phyloP scores from a whole-genome alignment of 371 early-diverging fungal species.

The Fennellomyces sp. region DNA sequence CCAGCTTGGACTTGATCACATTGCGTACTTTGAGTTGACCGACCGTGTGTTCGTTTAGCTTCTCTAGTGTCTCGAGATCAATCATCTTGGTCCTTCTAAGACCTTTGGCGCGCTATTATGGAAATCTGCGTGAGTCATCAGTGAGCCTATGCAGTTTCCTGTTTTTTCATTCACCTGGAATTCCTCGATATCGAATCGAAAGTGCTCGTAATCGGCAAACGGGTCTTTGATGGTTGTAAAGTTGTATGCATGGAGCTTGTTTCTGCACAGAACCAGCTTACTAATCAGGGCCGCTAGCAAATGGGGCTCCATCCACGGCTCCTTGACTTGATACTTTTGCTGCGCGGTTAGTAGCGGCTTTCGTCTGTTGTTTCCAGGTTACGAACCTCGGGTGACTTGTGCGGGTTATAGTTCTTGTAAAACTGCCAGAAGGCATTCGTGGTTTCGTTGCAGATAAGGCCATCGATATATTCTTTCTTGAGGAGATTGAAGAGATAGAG shows the following conservation, averaged over 20 bases:
- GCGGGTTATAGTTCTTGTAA: constrained; percentile 49
- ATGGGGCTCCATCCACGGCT: constrained; percentile 64
- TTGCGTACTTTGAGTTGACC: constrained; percentile 55
- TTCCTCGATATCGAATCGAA: constrained; percentile 53
- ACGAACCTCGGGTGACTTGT: constrained; percentile 53
- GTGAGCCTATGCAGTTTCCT: too few species aligned
- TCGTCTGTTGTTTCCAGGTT: neutral
- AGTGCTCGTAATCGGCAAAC: constrained; percentile 57
- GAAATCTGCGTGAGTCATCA: too few species aligned
- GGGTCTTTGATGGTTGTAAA: constrained; percentile 71
- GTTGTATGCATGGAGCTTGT: constrained; percentile 61
- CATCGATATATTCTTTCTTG: constrained; percentile 56
- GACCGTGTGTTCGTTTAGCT: constrained; percentile 38
- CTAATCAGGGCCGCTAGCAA: constrained; percentile 62
- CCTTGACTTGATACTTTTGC: constrained; percentile 33
- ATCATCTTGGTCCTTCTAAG: constrained; percentile 31
- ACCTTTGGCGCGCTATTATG: constrained; percentile 36
- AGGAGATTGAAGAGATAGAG: constrained; percentile 56
- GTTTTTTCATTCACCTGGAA: constrained; percentile 49
- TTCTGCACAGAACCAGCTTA: constrained; percentile 54
- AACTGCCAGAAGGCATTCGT: constrained; percentile 52
- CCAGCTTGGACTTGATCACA: constrained; percentile 64
- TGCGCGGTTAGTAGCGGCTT: neutral
- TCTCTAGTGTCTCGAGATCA: constrained; percentile 44
- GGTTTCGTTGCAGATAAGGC: constrained; percentile 65